Evolutionary conservation across 73 alveolate species (phyloP).

Genomic region (Paramecium bursaria): DNA sequence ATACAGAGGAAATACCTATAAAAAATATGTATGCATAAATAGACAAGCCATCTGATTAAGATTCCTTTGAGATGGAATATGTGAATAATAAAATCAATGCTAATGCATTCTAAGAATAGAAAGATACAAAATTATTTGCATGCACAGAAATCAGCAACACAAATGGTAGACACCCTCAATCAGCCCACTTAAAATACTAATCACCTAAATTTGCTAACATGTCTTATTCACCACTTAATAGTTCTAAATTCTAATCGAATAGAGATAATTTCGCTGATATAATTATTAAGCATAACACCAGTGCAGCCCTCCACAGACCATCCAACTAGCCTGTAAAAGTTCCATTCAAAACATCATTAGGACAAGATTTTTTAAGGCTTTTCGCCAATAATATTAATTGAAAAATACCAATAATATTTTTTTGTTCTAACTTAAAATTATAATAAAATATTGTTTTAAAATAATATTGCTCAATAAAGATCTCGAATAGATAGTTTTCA

Average conservation of each 20-base stretch:
- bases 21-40: conserved; percentile 63
- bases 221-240: conserved; percentile 36
- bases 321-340: conserved; percentile 24
- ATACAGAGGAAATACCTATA: conserved; percentile 14
- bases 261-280: conserved; percentile 2
- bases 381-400: conserved; percentile 59
- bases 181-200: conserved; percentile 29
- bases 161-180: conserved; percentile 19
- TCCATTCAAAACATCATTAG: conserved; percentile 50
- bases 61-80: conserved; percentile 20
- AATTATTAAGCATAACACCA: conserved; percentile 39
- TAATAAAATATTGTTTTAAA: no score
- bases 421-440: no score
- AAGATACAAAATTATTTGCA: conserved; percentile 9
- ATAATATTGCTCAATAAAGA: no score
- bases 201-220: background rate
- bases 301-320: background rate
- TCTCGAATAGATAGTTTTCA: no score
- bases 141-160: background rate
- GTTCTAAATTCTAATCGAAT: background rate
- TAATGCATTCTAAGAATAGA: background rate
- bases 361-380: conserved; percentile 45
- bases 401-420: no score
- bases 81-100: conserved; percentile 38
- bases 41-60: conserved; percentile 2